Base-by-base conservation (phyloP, 306 rosid species). In the Quercus agrifolia region DNA sequence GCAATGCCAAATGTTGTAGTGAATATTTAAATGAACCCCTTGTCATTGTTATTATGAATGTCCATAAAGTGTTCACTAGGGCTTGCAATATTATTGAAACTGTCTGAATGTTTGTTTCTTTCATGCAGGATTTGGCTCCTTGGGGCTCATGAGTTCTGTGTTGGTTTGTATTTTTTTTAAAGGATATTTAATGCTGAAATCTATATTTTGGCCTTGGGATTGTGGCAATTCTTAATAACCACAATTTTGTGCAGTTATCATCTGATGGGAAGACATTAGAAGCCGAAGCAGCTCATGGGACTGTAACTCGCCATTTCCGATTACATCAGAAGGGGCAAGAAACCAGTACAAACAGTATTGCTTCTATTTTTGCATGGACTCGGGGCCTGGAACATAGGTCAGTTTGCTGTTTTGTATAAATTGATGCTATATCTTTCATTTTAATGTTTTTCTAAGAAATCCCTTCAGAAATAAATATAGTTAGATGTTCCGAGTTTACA, bases 231-330 rank as follows among this genome's bases (percentile, higher is more conserved):
- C 59, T 80, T 58, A 68, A 31, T 46, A 28, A 79, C 77, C 71
- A 76, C 58, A 73, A 44, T 80, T 80, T 44, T 87, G 49, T 83
- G 90, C 90, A 93, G 99, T 82, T 96, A 81, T 90, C 99, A 30
- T 91, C 99, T 66, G 98, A 96, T 68, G 98, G 99, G 81, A 96
- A 91, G 89, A 96, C 99, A 54, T 57, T 96, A 80, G 98, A 96
- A 87, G 94, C 98, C 23, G 98, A 96, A 89, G 99, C 99, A 52
- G 98, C 99, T 81, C 99, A 96, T 87, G 99, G 99, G 86, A 96
- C 99, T 79, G 99, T 96, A 54, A 93, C 97, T 41, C 87, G 98
- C 44, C 99, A 96, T 88, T 96, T 88, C 81, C 92, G 98, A 78
- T 71, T 96, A 74, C 91, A 96, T 82, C 93, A 96, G 74, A 93